Base-by-base conservation (phyloP, 345 rosid species). In the Melastoma malabathricum region DNA sequence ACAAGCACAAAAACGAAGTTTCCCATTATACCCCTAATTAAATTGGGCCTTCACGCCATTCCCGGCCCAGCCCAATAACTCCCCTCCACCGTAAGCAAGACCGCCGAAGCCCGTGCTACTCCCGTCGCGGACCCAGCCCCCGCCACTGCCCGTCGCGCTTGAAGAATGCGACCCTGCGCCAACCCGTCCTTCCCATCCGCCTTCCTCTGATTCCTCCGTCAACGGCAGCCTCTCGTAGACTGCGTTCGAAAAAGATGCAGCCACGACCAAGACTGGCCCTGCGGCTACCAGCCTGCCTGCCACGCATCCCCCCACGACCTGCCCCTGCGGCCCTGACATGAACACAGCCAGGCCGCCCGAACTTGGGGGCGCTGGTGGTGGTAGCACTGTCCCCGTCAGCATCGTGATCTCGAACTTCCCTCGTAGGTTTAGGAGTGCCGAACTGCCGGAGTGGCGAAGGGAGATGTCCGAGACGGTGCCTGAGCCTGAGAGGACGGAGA, bases 341-440 rank as follows among this genome's bases (percentile, higher is more conserved):
- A 79, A 84, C 61, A 84, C 77, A 3, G 89, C 75, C 64, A 84
- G 44, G 18, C 94, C 89, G 5, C 94, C 84, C 0, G 89, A 83
- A 14, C 81, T 71, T 0, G 94, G 89, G 2, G 94, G 94, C 4
- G 89, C 94, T 0, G 94, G 89, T 0, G 94, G 89, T 20, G 94
- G 94, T 45, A 84, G 82, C 54, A 82, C 79, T 7, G 94, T 84
- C 34, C 94, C 94, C 12, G 89, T 62, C 18, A 84, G 72, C 3
- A 89, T 79, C 43, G 81, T 82, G 58, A 84, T 79, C 73, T 84
- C 94, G 43, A 84, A 84, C 77, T 89, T 70, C 17, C 94, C 94
- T 59, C 79, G 89, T 57, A 84, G 75, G 44, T 86, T 79, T 17
- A 81, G 72, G 45, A 79, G 86, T 54, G 80, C 75, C 83, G 78